phyloP scores from a whole-genome alignment of 495 filamentous ascomycete species.

The Oleoguttula mirabilis region DNA sequence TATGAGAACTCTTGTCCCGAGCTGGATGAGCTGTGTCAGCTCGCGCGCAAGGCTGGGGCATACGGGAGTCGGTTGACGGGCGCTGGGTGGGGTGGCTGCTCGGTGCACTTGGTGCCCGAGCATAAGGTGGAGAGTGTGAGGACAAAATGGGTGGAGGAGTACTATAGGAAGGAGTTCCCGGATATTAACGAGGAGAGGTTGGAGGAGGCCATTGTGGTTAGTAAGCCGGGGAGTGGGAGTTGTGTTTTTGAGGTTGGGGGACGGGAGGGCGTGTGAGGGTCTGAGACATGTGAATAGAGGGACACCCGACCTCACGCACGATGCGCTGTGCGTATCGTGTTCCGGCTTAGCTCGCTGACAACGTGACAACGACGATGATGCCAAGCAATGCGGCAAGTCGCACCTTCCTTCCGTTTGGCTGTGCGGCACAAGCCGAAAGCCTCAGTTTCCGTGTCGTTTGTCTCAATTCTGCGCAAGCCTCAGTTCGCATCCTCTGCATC shows the following conservation, averaged over 20 bases:
- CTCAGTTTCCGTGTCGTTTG: no score
- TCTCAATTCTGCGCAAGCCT: no score
- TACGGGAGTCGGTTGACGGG: conserved; percentile 84
- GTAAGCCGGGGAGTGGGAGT: conserved; percentile 67
- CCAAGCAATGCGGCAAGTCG: no score
- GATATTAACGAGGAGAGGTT: conserved; percentile 61
- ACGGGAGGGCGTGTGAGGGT: no score
- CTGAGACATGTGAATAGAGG: no score
- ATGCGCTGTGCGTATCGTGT: no score
- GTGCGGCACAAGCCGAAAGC: no score
- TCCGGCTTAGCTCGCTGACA: no score
- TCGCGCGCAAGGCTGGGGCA: conserved; percentile 64
- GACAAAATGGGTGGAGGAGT: conserved; percentile 62
- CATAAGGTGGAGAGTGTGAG: conserved; percentile 75
- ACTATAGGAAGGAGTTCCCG: conserved; percentile 63
- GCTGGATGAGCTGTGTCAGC: conserved; percentile 71
- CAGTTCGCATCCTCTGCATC: no score
- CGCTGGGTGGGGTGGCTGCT: conserved; percentile 94
- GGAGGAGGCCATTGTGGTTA: conserved; percentile 73
- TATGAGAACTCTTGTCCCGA: conserved; percentile 89
- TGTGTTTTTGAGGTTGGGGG: conserved; percentile 30
- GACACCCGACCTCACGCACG: no score
- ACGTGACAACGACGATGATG: no score
- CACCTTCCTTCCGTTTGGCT: no score
- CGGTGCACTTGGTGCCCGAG: conserved; percentile 79